Base-by-base conservation (phyloP, 116 monocot genomes). In the Posidonia oceanica region DNA sequence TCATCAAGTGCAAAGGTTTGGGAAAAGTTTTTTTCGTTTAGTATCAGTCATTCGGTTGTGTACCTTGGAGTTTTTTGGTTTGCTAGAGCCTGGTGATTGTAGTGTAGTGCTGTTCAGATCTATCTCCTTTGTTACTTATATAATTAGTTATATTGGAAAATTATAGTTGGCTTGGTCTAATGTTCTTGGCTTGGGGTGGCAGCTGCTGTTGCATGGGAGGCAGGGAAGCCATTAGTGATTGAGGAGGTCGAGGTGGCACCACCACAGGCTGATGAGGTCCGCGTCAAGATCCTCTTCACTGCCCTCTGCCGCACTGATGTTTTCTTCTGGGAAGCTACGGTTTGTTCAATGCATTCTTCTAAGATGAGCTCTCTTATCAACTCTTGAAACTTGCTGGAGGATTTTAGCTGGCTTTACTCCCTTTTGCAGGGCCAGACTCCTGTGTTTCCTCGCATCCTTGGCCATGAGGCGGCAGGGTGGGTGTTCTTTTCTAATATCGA, bases 171-270 rank as follows among this genome's bases (percentile, higher is more conserved):
- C 4, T 42, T 42, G 41, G 41, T 42, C 41, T 51, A 39, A 29
- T 52, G 1, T 12, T 70, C 37, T 13, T 72, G 38, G 5, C 36
- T 64, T 38, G 41, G 39, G 36, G 22, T 38, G 38, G 61, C 64
- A 87, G 89, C 89, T 64, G 89, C 89, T 16, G 81, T 89, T 3
- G 83, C 85, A 41, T 89, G 89, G 89, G 89, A 89, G 71, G 85
- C 89, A 5, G 89, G 86, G 72, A 85, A 89, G 69, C 85, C 89
- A 4, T 64, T 89, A 76, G 75, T 76, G 69, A 83, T 89, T 12
- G 83, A 89, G 69, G 85, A 89, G 68, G 79, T 89, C 3, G 83
- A 89, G 81, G 89, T 0, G 44, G 44, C 44, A 6, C 44, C 44
- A 44, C 44, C 44, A 6, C n/a, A n/a, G n/a, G n/a, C n/a, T n/a